Base-by-base conservation (phyloP, 345 rosid species). In the Brassica rapa region DNA sequence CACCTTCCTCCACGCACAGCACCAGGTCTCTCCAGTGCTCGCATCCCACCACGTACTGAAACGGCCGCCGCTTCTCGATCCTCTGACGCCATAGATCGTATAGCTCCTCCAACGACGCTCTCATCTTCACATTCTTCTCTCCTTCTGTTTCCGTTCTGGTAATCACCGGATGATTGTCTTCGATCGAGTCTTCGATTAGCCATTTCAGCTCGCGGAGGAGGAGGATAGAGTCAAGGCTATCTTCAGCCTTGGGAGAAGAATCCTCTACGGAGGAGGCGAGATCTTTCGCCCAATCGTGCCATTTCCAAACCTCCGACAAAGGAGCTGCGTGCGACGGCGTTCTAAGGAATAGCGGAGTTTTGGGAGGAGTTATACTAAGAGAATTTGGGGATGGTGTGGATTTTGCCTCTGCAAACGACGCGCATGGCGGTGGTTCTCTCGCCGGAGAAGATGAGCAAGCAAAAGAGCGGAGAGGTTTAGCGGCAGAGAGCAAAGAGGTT, bases 21-120 rank as follows among this genome's bases (percentile, higher is more conserved):
- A 95, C 96, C 79, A 95, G 60, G 62, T 93, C 93, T 85, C 96
- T 84, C 98, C 98, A 93, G 64, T 95, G 97, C 80, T 95, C 91
- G 62, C 98, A 93, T 80, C 99, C 99, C 1, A 91, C 97, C 0
- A 91, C 70, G 65, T 93, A 95, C 87, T 91, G 99, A 64, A 91
- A 89, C 35, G 97, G 98, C 74, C 89, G 84, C 69, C 98, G 92
- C 62, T 89, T 86, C 71, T 95, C 92, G 37, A 93, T 88, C 84
- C 94, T 91, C 81, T 91, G 88, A 73, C 74, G 81, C 99, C 99
- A 95, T 62, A 89, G 72, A 65, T 33, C 49, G 73, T 90, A 93
- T 1, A 95, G 86, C 51, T 91, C 94, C 6, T 86, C 90, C 64
- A 90, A 10, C 2, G 83, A 71, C 0, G 85, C 86, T 75, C 88